A percentile compares a stretch with the other conserved stretches of the same genome.
These are phyloP conservation scores for Bondarzewia mesenterica DNA, from an alignment of 1,284 basidiomycete species.

Conservation along the genomic window DNA sequence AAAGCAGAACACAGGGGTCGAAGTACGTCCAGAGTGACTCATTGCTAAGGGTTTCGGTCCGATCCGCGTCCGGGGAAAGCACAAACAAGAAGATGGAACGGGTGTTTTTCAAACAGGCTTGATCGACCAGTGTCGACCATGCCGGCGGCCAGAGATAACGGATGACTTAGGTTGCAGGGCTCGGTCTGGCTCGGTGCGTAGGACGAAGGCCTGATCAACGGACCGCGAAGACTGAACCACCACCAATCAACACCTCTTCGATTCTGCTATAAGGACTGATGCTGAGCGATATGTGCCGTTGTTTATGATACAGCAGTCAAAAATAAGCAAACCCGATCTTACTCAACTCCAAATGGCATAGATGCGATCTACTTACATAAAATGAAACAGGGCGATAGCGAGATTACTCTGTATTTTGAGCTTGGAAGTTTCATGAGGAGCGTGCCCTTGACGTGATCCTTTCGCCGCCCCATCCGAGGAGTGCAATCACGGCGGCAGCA, in stretches of 20 bases:
- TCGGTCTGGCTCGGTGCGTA: too few species aligned
- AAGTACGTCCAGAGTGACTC: neutral
- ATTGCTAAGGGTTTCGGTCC: neutral
- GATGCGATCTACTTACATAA: neutral
- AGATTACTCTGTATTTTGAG: too few species aligned
- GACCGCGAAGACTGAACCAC: neutral
- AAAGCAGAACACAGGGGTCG: neutral
- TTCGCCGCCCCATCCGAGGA: constrained; percentile 15
- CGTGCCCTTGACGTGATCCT: neutral
- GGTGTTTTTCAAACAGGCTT: neutral
- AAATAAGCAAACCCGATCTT: too few species aligned
- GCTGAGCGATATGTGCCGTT: neutral
- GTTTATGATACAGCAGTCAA: neutral
- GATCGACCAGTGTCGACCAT: neutral
- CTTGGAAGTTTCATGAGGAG: neutral
- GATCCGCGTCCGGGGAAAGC: too few species aligned
- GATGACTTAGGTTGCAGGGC: neutral
- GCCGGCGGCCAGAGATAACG: neutral
- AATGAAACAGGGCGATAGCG: neutral
- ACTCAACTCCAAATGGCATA: too few species aligned
- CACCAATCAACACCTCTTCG: neutral
- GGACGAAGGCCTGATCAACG: too few species aligned
- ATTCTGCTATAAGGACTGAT: neutral
- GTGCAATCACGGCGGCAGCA: constrained; percentile 21
- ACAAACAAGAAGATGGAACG: neutral